phyloP scores from a whole-genome alignment of 2,329 filamentous ascomycete genomes.

The Xylaria polymorpha region DNA sequence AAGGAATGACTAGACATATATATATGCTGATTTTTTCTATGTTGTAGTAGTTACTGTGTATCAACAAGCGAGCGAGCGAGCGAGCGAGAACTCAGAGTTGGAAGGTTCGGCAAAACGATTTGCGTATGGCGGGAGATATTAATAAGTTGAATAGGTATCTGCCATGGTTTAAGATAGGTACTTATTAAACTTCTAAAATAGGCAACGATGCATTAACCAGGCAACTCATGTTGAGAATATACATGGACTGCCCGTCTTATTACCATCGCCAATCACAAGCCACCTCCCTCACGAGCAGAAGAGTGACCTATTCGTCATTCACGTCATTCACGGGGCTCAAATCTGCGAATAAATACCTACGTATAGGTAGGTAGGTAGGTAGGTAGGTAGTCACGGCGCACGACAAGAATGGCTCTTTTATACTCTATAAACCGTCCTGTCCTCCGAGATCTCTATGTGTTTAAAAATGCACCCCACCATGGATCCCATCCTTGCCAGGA shows the following conservation, averaged over 20 bases:
- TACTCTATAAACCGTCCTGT: conserved; percentile 28
- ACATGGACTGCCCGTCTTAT: neutral
- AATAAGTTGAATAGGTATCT: neutral
- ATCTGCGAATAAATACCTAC: no score
- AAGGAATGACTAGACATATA: neutral
- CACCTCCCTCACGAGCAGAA: no score
- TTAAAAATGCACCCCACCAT: conserved; percentile 28
- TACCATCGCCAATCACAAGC: neutral
- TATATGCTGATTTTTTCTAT: conserved; percentile 25
- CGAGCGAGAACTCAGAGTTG: no score
- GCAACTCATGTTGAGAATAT: neutral
- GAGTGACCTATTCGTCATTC: no score
- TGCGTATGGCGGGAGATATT: neutral
- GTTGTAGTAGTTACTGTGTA: conserved; percentile 26
- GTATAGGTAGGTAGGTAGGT: neutral
- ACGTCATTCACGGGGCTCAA: neutral
- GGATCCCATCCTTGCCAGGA: conserved; percentile 15
- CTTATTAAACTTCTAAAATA: neutral
- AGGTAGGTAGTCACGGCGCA: neutral
- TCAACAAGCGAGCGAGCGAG: conserved; percentile 18
- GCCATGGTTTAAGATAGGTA: neutral
- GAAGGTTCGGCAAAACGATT: neutral
- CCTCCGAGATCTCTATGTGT: conserved; percentile 22
- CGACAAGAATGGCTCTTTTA: conserved; percentile 21
- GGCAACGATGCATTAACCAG: neutral